Percentiles rank a stretch among this genome's conserved stretches.
Conservation (phyloP, 371 early-diverging fungal genomes). For the Haplosporangium sp. region DNA sequence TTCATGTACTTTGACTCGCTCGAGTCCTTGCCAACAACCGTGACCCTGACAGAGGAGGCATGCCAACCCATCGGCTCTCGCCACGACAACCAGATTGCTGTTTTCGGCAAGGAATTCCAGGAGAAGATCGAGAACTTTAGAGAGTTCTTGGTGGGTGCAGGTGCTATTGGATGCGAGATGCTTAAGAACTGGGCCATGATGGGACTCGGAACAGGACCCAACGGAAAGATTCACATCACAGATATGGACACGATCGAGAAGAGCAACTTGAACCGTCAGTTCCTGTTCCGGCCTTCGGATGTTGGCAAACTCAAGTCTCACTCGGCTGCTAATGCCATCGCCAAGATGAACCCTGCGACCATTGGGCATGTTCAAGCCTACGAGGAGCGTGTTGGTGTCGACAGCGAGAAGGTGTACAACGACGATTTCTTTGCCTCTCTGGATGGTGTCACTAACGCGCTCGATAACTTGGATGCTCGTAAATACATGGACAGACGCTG, state of each 20-base stretch:
- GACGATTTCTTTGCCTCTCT: conserved; percentile 93
- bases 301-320: conserved; percentile 96
- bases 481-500: conserved; percentile 99
- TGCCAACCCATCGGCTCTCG: conserved; percentile 86
- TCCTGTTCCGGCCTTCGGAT: conserved; percentile 95
- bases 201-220: conserved; percentile 93
- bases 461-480: conserved; percentile 99
- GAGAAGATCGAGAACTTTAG: conserved; percentile 87
- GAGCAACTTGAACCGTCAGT: conserved; percentile 98
- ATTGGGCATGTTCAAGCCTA: conserved; percentile 84
- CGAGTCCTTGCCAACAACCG: conserved; percentile 88
- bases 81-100: conserved; percentile 95
- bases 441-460: conserved; percentile 97
- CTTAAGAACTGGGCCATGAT: conserved; percentile 99
- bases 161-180: conserved; percentile 99
- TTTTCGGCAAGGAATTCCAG: conserved; percentile 95
- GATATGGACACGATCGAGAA: conserved; percentile 99
- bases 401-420: conserved; percentile 96
- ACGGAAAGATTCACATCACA: conserved; percentile 92
- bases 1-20: conserved; percentile 98
- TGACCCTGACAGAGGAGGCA: conserved; percentile 73
- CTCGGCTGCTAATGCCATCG: conserved; percentile 93
- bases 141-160: conserved; percentile 98
- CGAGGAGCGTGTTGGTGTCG: conserved; percentile 96
- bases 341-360: conserved; percentile 93